Evolutionary conservation across 495 filamentous ascomycete species (phyloP).

Genomic region (Hamigera avellanea): DNA sequence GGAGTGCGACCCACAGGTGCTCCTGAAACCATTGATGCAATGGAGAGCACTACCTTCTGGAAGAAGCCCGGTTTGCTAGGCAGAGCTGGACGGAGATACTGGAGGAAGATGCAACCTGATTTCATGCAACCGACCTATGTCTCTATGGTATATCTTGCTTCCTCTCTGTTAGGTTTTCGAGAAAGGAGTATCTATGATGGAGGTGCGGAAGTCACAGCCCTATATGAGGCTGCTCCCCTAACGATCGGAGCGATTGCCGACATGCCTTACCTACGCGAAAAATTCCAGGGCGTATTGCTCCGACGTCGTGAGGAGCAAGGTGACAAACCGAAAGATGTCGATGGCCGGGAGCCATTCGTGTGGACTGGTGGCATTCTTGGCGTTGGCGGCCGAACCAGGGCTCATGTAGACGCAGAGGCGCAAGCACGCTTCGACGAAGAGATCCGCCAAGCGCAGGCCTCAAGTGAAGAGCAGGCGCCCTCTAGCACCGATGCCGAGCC

Average conservation of each 20-base stretch:
- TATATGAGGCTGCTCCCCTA: conserved; percentile 31
- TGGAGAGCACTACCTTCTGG: conserved; percentile 8
- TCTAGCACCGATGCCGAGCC: too few species aligned
- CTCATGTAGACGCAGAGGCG: background rate
- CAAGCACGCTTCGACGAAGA: conserved; percentile 1
- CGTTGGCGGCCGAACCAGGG: conserved; percentile 10
- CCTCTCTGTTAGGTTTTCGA: conserved; percentile 31
- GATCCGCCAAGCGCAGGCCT: background rate
- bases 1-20: conserved; percentile 19
- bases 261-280: conserved; percentile 40
- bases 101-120: conserved; percentile 24
- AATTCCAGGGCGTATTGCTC: conserved; percentile 27
- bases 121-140: conserved; percentile 40
- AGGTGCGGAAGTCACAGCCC: conserved; percentile 15
- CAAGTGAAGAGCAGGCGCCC: too few species aligned
- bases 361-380: conserved; percentile 23
- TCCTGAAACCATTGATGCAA: conserved; percentile 15
- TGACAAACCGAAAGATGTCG: conserved; percentile 1
- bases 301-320: conserved; percentile 12
- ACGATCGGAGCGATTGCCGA: conserved; percentile 39
- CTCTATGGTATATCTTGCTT: conserved; percentile 43
- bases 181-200: conserved; percentile 21
- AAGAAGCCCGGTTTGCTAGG: conserved; percentile 16
- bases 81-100: conserved; percentile 16
- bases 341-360: conserved; percentile 9